Evolutionary conservation across 2,329 filamentous ascomycete genomes (phyloP).

Genomic region (Paraphaeosphaeria minitans): DNA sequence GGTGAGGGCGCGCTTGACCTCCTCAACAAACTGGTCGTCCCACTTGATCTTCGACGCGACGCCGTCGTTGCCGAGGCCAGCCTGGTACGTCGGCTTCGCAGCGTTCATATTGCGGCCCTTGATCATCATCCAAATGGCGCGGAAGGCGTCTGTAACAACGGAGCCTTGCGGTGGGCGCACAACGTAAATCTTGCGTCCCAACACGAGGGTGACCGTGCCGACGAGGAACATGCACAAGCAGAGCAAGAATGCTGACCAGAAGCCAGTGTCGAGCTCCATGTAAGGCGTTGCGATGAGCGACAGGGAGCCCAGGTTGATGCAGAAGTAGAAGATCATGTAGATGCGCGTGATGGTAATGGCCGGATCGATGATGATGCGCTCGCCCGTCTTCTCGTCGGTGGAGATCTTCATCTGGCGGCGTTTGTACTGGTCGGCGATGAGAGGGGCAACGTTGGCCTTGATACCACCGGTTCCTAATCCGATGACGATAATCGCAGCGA

Average conservation of each 20-base stretch:
- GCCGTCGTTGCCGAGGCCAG: slow-evolving; percentile 53
- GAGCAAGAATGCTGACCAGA: slow-evolving; percentile 71
- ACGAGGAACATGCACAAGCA: slow-evolving; percentile 69
- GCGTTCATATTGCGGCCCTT: slow-evolving; percentile 62
- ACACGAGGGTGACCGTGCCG: slow-evolving; percentile 60
- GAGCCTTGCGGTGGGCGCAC: slow-evolving; percentile 48
- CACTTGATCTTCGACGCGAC: slow-evolving; percentile 53
- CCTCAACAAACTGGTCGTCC: slow-evolving; percentile 74
- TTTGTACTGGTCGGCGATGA: slow-evolving; percentile 57
- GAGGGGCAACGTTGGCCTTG: slow-evolving; percentile 73
- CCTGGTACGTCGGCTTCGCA: slow-evolving; percentile 69
- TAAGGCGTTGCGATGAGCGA: slow-evolving; percentile 71
- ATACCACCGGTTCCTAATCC: slow-evolving; percentile 79
- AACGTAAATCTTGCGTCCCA: slow-evolving; percentile 46
- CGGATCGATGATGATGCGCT: slow-evolving; percentile 54
- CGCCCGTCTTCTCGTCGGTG: slow-evolving; percentile 50
- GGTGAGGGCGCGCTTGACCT: slow-evolving; percentile 68
- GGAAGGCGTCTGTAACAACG: slow-evolving; percentile 57
- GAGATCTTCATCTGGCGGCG: slow-evolving; percentile 50
- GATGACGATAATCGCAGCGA: slow-evolving; percentile 66
- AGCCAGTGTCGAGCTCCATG: slow-evolving; percentile 72
- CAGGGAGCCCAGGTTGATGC: slow-evolving; percentile 74
- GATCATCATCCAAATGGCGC: slow-evolving; percentile 63
- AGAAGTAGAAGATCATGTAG: slow-evolving; percentile 71
- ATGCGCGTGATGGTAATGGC: slow-evolving; percentile 56